Conservation (phyloP, 192 early-diverging fungal genomes). For the Coemansia sp. region DNA sequence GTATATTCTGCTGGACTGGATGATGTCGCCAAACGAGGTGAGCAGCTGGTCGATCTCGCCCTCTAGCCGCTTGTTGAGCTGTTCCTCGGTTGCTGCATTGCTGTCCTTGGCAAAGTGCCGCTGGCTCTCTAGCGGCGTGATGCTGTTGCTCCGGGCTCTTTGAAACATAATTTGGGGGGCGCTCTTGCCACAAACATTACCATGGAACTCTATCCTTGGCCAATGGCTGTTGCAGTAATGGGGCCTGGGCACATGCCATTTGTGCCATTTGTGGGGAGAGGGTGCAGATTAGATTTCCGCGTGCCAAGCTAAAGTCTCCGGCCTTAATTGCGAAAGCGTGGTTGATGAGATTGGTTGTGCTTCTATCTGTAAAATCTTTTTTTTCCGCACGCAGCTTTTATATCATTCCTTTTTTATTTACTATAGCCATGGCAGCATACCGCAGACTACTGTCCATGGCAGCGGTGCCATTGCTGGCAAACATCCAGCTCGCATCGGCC, state of each 20-base stretch:
- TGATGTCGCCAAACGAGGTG: slow-evolving; percentile 48
- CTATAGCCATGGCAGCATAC: not conserved
- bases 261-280: too few species aligned
- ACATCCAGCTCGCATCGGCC: slow-evolving; percentile 4
- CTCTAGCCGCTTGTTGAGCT: slow-evolving; percentile 45
- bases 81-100: slow-evolving; percentile 28
- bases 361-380: not conserved
- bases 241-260: too few species aligned
- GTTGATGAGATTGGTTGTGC: not conserved
- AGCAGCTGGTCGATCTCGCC: slow-evolving; percentile 49
- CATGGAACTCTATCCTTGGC: too few species aligned
- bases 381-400: slow-evolving; percentile 3
- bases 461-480: slow-evolving; percentile 10
- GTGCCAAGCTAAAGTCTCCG: too few species aligned
- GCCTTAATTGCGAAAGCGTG: not conserved
- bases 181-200: too few species aligned
- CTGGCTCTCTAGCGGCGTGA: slow-evolving; percentile 18
- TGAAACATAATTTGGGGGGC: slow-evolving; percentile 21
- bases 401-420: slow-evolving; percentile 2
- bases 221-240: too few species aligned
- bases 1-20: slow-evolving; percentile 44
- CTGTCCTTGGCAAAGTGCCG: slow-evolving; percentile 38
- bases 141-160: slow-evolving; percentile 30
- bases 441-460: slow-evolving; percentile 1
- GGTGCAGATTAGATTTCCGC: too few species aligned